Base-by-base conservation (phyloP, 106 monocot genomes). In the Dactylorhiza incarnata region DNA sequence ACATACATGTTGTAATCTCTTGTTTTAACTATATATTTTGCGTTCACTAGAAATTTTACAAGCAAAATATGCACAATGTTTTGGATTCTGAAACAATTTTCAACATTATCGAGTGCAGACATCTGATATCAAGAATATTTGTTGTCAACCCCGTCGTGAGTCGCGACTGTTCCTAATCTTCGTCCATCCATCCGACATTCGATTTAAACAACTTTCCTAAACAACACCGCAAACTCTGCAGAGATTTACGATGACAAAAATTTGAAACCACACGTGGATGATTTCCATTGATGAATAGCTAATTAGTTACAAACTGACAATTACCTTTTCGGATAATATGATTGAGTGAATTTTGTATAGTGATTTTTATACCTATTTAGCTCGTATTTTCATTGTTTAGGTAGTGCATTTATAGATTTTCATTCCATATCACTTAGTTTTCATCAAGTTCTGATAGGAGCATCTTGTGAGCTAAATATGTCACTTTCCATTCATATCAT, bases 121-220 rank as follows among this genome's bases (percentile, higher is more conserved):
- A 87, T 48, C 78, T 95, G 5, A 82, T 95, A 68, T 83, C 89
- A 26, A 85, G 91, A 78, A 95, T 91, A 49, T 95, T 95, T 82
- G 87, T 87, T 20, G 89, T 69, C 5, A 82, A 91, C 84, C 91
- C 94, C 80, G 91, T 87, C 23, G 94, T 95, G 67, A 73, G 84
- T n/a, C n/a, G 77, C 37, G 17, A 22, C 49, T 46, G 6, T 69
- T 45, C 17, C 7, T 1, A 69, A 10, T 52, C 51, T 52, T 52
- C 14, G 51, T 52, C 12, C 51, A 26, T 26, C 24, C 37, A 66
- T 11, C 5, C 13, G 22, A 66, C 26, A 14, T 66, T 3, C 29
- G 26, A 25, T 15, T 12, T 25, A 15, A 69, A 69, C 2, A 9
- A 15, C 11, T 3, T 44, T 69, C 29, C 22, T 0, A 69, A 69